Conservation (phyloP, 805 yeast species). For the Aciculoconidium aculeatum region DNA sequence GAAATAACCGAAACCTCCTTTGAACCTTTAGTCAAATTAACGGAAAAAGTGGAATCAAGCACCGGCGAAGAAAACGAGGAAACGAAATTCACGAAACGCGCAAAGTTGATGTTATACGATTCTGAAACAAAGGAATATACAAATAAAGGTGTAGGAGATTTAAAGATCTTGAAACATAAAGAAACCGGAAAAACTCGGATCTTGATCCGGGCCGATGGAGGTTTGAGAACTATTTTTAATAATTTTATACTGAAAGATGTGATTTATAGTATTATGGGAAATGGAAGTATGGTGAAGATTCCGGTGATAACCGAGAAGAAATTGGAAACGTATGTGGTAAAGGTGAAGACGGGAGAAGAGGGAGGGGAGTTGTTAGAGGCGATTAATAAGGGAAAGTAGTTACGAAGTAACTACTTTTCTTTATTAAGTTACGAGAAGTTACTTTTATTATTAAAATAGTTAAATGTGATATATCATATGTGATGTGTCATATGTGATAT, state of each 20-base stretch:
- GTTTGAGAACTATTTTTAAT: constrained; percentile 73
- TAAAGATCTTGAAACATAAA: constrained; percentile 62
- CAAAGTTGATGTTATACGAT: constrained; percentile 63
- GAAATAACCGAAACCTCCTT: constrained; percentile 43
- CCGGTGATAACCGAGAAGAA: constrained; percentile 52
- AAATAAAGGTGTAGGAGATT: constrained; percentile 74
- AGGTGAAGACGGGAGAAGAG: constrained; percentile 72
- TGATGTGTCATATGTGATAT: too few species aligned
- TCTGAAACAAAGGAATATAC: constrained; percentile 48
- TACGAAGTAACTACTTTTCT: too few species aligned
- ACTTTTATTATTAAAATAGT: too few species aligned
- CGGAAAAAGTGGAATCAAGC: constrained; percentile 40
- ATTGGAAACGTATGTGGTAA: constrained; percentile 62
- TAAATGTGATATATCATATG: too few species aligned
- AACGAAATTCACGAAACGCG: constrained; percentile 53
- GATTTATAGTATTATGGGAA: constrained; percentile 55
- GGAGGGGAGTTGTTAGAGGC: constrained; percentile 45
- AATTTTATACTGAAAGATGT: constrained; percentile 52
- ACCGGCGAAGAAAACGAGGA: constrained; percentile 89
- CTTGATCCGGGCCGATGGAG: constrained; percentile 83
- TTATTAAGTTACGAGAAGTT: too few species aligned
- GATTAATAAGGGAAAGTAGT: too few species aligned
- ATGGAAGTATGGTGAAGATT: constrained; percentile 60
- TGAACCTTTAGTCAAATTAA: constrained; percentile 26
- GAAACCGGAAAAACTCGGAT: constrained; percentile 61